Base-by-base conservation (phyloP, 2,329 filamentous ascomycete species). In the Xylaria sp. region DNA sequence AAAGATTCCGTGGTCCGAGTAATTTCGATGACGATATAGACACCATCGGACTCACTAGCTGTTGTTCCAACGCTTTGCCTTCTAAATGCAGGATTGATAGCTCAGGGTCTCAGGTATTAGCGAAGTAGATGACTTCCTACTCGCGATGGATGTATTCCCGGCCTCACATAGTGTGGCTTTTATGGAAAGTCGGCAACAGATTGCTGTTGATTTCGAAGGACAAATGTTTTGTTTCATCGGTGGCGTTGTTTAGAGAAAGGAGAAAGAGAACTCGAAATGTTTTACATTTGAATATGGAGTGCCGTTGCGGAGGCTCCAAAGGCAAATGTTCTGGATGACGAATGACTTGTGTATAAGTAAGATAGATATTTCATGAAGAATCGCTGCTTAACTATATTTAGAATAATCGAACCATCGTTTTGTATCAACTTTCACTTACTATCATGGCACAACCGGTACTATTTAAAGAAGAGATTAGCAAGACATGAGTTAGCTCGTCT, bases 1-100 rank as follows among this genome's bases (percentile, higher is more conserved):
- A 13, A 70, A 63, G 61, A 65, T 72, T 39, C 68, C 70, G 4
- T 72, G 70, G 70, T 46, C 41, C 10, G 34, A 37, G 34, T 37
- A 37, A 10, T 37, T 8, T 37, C 18, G 41, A 46, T n/a, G 3
- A 46, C 3, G 18, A 46, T n/a, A 46, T 46, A 46, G 15, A 46
- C 41, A 15, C 18, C 41, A n/a, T 18, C 41, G 41, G 13, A 1
- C 6, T 6, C 18, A 44, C 12, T 7, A 44, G 13, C 41, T 44
- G 41, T 44, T 18, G 18, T 44, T 18, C 6, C 41, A n/a, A 46
- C 15, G 41, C 41, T 46, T 46, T 46, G 13, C 6, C 15, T n/a
- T 46, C 12, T 8, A 8, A 46, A 46, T 18, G 15, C 7, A 18
- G 41, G 18, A n/a, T 46, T 46, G 15, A 18, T n/a, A n/a, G 15